These are phyloP conservation scores for Brassica cretica DNA, from an alignment of 345 rosid species.

Conservation along the genomic window DNA sequence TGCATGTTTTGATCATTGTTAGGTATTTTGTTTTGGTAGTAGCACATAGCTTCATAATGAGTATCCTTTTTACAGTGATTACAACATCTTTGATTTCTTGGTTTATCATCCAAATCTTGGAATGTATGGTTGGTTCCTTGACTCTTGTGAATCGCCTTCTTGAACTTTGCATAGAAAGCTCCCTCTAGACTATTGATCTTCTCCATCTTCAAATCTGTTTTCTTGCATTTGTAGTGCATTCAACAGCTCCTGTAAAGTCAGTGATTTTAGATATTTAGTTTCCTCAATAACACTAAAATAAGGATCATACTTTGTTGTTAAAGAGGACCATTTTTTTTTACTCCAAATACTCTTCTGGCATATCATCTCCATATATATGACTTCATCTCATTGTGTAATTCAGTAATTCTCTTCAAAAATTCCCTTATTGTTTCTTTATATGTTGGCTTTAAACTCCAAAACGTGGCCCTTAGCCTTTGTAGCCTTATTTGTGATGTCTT, in stretches of 20 bases:
- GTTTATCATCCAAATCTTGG: not conserved
- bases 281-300: not conserved
- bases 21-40: not conserved
- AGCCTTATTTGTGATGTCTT: not conserved
- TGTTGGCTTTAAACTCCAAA: not conserved
- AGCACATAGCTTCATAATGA: not conserved
- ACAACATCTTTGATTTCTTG: not conserved
- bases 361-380: not conserved
- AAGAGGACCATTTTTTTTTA: not conserved
- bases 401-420: not conserved
- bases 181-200: not conserved
- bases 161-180: not conserved
- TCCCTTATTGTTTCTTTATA: not conserved
- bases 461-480: not conserved
- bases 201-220: not conserved
- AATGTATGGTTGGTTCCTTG: not conserved
- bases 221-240: not conserved
- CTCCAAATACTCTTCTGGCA: not conserved
- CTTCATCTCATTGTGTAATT: not conserved
- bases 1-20: not conserved
- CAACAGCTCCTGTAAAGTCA: not conserved
- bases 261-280: not conserved
- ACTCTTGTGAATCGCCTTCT: not conserved
- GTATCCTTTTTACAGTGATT: not conserved
- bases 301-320: constrained; percentile 7